Percentiles rank a stretch among this genome's conserved stretches.
Conservation (phyloP, 306 rosid species). For the Albizia julibrissin region DNA sequence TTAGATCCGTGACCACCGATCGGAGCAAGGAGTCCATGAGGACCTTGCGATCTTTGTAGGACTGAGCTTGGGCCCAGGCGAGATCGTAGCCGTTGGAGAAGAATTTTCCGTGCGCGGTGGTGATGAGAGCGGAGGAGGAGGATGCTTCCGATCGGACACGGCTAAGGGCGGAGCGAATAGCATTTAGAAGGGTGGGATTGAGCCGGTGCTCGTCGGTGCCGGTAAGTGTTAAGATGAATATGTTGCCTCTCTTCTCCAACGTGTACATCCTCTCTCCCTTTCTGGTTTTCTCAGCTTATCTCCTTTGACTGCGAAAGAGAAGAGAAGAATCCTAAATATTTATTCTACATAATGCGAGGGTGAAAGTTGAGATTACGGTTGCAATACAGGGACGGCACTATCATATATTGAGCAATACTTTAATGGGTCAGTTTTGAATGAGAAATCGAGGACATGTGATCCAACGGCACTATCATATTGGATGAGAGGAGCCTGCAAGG, state of each 20-base stretch:
- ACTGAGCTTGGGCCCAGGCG: conserved; percentile 45
- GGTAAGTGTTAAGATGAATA: conserved; percentile 70
- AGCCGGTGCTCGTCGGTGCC: conserved; percentile 75
- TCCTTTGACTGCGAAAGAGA: too few species aligned
- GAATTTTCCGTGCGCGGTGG: conserved; percentile 85
- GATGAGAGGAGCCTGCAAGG: neutral
- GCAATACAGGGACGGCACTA: too few species aligned
- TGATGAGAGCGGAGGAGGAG: conserved; percentile 62
- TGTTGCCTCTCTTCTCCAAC: conserved; percentile 61
- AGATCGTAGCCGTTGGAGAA: conserved; percentile 89
- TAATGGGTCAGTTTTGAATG: too few species aligned
- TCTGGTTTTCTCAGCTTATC: neutral
- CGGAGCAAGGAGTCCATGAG: conserved; percentile 42
- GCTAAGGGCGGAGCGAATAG: conserved; percentile 55
- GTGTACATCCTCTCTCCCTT: conserved; percentile 50
- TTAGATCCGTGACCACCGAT: conserved; percentile 47
- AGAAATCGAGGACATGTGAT: neutral
- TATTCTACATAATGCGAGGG: neutral
- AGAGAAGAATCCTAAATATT: neutral
- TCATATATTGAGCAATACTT: too few species aligned
- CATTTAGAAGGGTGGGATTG: conserved; percentile 62
- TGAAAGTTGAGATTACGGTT: too few species aligned
- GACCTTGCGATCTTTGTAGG: conserved; percentile 7
- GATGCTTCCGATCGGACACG: conserved; percentile 54
- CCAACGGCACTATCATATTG: neutral